phyloP scores from a whole-genome alignment of 2,329 filamentous ascomycete genomes.

The Fusarium ramigenum region DNA sequence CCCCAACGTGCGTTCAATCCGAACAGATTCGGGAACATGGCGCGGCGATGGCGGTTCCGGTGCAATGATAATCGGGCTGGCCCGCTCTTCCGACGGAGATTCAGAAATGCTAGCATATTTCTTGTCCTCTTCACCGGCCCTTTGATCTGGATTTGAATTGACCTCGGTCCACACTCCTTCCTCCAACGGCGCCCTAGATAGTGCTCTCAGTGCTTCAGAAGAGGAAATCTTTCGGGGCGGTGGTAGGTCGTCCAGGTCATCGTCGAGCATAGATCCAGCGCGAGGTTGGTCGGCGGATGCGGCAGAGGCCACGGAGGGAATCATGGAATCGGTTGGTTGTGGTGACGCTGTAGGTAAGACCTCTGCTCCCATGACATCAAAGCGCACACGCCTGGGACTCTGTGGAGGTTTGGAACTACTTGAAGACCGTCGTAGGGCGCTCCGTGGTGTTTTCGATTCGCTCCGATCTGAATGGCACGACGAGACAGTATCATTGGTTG shows the following conservation, averaged over 20 bases:
- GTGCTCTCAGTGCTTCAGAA: slow-evolving; percentile 61
- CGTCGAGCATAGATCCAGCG: slow-evolving; percentile 48
- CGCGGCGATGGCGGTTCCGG: slow-evolving; percentile 30
- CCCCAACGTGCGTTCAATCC: slow-evolving; percentile 30
- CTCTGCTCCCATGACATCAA: slow-evolving; percentile 68
- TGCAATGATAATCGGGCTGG: slow-evolving; percentile 12
- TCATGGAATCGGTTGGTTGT: slow-evolving; percentile 49
- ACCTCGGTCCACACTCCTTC: slow-evolving; percentile 63
- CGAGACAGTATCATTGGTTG: slow-evolving; percentile 59
- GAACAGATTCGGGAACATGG: slow-evolving; percentile 28
- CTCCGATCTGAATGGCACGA: slow-evolving; percentile 64
- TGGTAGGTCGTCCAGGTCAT: slow-evolving; percentile 52
- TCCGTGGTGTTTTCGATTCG: slow-evolving; percentile 60
- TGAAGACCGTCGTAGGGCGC: slow-evolving; percentile 66
- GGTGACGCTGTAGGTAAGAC: slow-evolving; percentile 69
- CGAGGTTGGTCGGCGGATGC: slow-evolving; percentile 39
- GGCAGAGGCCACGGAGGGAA: slow-evolving; percentile 41
- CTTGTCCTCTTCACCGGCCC: slow-evolving; percentile 31
- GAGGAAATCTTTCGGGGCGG: slow-evolving; percentile 65
- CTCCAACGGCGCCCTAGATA: slow-evolving; percentile 62
- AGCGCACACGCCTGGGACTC: slow-evolving; percentile 70
- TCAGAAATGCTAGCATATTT: slow-evolving; percentile 9
- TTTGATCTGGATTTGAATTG: slow-evolving; percentile 47
- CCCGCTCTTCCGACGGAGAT: background rate
- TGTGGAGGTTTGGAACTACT: slow-evolving; percentile 59